Base-by-base conservation (phyloP, 2,329 filamentous ascomycete species). In the Penicillium sp. region DNA sequence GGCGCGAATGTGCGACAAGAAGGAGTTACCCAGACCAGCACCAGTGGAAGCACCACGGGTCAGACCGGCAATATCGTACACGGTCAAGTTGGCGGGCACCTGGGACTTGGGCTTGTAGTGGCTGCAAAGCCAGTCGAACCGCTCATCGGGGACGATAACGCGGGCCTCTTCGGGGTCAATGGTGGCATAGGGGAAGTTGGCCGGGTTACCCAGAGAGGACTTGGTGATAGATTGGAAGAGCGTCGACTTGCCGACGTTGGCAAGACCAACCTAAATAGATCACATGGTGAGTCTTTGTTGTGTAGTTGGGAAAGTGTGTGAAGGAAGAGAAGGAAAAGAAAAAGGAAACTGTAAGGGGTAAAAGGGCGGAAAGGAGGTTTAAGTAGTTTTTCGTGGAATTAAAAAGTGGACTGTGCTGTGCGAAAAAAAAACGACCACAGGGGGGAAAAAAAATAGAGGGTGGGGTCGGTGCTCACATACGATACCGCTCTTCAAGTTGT, bases 161-260 rank as follows among this genome's bases (percentile, higher is more conserved):
- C 94, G 92, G 67, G 95, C 92, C 84, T 99, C 95, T 84, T 99
- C 96, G 53, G 95, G 95, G 72, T 99, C 93, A 81, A 99, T 99
- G 74, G 95, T 99, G 77, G 95, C 95, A 85, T 96, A 99, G 59
- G 95, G 95, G 79, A 98, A 99, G 84, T 99, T 99, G 84, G 95
- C 95, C 74, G 96, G 96, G 84, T 98, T 99, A 83, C 96, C 95
- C 75, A 99, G 89, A 69, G 89, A 88, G 81, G 91, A 97, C 86
- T 97, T 98, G 78, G 95, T 99, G 82, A 99, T 97, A 78, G 95
- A 93, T 85, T 99, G 96, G 88, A 99, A 99, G 74, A 99, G 89
- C 37, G 96, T 99, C 70, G 95, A 99, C 85, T 99, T 99, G 81
- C 95, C 95, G 73, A 99, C 96, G 81, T 99, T 99, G 81, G 95